Evolutionary conservation across 1,284 basidiomycete species (phyloP).

Genomic region (Porodaedalea pini): DNA sequence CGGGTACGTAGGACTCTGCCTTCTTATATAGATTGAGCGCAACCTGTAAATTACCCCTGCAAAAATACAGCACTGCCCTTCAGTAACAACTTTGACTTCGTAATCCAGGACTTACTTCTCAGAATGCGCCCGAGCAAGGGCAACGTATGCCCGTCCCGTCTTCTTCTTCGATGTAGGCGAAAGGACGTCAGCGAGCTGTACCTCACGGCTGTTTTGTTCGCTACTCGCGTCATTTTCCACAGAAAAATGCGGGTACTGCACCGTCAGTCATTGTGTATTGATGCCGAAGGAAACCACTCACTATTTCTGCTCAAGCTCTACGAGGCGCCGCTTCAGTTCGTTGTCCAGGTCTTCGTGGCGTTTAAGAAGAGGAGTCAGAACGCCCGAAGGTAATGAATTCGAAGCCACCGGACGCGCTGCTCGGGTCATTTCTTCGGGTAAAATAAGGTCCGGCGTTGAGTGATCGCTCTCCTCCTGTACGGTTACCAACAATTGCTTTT

Average conservation of each 20-base stretch:
- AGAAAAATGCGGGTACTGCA: conserved; percentile 19
- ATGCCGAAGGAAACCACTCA: conserved; percentile 34
- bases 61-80: not conserved
- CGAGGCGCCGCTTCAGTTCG: conserved; percentile 56
- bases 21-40: conserved; percentile 74
- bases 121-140: conserved; percentile 69
- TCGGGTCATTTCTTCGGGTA: conserved; percentile 14
- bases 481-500: conserved; percentile 17
- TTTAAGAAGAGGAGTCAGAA: conserved; percentile 57
- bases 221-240: conserved; percentile 32
- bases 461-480: conserved; percentile 15
- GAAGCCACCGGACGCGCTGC: conserved; percentile 23
- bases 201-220: conserved; percentile 56
- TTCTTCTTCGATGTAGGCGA: conserved; percentile 72
- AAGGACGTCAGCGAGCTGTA: conserved; percentile 53
- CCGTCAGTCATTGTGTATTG: conserved; percentile 15
- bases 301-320: conserved; percentile 70
- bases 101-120: conserved; percentile 52
- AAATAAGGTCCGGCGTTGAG: conserved; percentile 13
- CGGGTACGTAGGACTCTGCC: conserved; percentile 71
- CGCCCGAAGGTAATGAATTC: conserved; percentile 45
- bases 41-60: conserved; percentile 65
- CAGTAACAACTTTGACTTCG: not conserved
- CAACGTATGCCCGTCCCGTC: conserved; percentile 70
- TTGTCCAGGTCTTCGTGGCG: conserved; percentile 63